A percentile compares a stretch with the other conserved stretches of the same genome.
Conservation (phyloP, 176 grass and related monocot species). For the Triticum urartu region DNA sequence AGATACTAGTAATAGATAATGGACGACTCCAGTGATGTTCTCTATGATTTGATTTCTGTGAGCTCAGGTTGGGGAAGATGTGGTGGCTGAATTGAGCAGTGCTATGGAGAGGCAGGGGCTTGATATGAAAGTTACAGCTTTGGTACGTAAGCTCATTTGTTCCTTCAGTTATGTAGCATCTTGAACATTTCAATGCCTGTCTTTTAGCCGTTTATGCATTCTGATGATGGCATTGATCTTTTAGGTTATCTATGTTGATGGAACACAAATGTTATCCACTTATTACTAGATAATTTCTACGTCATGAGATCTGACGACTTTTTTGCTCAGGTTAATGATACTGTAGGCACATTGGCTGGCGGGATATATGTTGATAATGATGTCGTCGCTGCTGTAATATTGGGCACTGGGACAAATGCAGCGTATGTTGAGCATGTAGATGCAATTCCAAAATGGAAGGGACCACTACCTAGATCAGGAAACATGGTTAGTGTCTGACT, state of each 20-base stretch:
- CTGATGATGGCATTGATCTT: background rate
- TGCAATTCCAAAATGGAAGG: conserved; percentile 85
- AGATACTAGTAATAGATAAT: background rate
- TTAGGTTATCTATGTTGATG: conserved; percentile 2
- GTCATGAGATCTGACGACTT: conserved; percentile 11
- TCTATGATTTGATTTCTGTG: conserved; percentile 31
- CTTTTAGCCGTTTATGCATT: background rate
- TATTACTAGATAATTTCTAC: background rate
- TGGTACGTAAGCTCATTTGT: conserved; percentile 50
- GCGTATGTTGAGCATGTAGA: conserved; percentile 76
- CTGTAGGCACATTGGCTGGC: conserved; percentile 83
- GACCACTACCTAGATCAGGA: conserved; percentile 68
- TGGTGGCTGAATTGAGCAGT: conserved; percentile 76
- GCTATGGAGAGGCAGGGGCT: conserved; percentile 81
- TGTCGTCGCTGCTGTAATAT: conserved; percentile 75
- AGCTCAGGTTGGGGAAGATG: conserved; percentile 80
- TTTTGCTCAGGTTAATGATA: conserved; percentile 78
- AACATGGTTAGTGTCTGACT: conserved; percentile 59
- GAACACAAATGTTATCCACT: background rate
- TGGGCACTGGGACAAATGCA: conserved; percentile 96
- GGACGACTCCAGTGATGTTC: background rate
- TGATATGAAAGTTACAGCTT: conserved; percentile 84
- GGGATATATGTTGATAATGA: conserved; percentile 78
- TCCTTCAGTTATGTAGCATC: background rate
- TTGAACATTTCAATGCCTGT: background rate